Base-by-base conservation (phyloP, 2,329 filamentous ascomycete genomes). In the Zalaria obscura region DNA sequence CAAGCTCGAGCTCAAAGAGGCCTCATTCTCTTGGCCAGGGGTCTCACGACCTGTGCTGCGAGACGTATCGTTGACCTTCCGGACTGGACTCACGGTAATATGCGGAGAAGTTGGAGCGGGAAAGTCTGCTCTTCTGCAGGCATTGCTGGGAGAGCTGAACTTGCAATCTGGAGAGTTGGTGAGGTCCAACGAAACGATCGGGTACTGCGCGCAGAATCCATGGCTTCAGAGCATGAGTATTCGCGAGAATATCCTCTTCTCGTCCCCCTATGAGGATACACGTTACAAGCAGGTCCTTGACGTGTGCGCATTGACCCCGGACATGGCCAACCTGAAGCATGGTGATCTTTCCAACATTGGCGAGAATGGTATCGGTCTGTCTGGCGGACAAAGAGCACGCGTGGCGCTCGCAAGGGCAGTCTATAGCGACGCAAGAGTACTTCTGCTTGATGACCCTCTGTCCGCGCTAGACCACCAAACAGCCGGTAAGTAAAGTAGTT, bases 11-110 rank as follows among this genome's bases (percentile, higher is more conserved):
- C 66, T 93, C 37, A 63, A 69, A 2, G 62, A 75, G 27, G 83
- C 83, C 4, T 78, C 77, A 0, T 93, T 93, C 55, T 74, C 80
- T 0, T 93, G 87, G 80, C 85, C 87, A 0, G 83, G 83, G 0
- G 73, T 73, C 1, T 56, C 68, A 2, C 66, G 69, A 5, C 64
- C 71, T 3, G 71, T 80, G 0, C 63, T 81, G 0, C 59, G 61
- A 18, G 57, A 76, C 38, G 58, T 80, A 10, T 69, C 63, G 31
- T 43, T 80, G 2, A 64, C 63, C 0, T 76, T 80, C 27, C 64
- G 71, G 0, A 52, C 53, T 10, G 77, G 77, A 0, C 50, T 81
- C 27, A 78, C 72, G 1, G 69, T 80, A 7, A 61, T 81, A 2
- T 72, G 66, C 48, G 77, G 77, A n/a, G 73, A 77, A 49, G 76